These are phyloP conservation scores for Pistacia atlantica DNA, from an alignment of 345 rosid genomes.

Conservation along the genomic window DNA sequence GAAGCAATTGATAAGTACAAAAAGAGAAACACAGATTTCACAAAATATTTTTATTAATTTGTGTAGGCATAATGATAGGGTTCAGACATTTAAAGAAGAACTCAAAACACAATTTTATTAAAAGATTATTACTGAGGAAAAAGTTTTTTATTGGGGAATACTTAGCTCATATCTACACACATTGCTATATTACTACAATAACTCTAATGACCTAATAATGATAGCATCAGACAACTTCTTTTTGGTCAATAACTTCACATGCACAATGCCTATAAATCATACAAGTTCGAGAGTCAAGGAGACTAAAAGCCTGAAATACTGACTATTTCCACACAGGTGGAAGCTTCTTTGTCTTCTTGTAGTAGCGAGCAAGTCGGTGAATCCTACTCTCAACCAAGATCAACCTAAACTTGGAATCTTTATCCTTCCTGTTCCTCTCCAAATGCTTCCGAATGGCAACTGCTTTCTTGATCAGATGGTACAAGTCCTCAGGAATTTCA, in stretches of 20 bases:
- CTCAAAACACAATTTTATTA: neutral
- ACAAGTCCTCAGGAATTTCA: conserved; percentile 88
- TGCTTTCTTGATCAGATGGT: conserved; percentile 90
- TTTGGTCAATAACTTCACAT: too few relatives aligned
- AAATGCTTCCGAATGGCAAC: conserved; percentile 93
- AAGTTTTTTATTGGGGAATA: neutral
- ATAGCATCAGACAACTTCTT: neutral
- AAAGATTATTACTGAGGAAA: neutral
- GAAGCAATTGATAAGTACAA: neutral
- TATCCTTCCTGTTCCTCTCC: conserved; percentile 97
- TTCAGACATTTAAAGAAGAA: neutral
- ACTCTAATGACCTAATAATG: too few relatives aligned
- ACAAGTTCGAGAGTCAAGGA: neutral
- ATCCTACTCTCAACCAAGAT: conserved; percentile 94
- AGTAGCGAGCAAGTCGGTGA: conserved; percentile 91
- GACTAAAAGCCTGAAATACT: conserved; percentile 21
- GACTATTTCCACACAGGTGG: conserved; percentile 95
- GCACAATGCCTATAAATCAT: neutral
- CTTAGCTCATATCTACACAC: neutral
- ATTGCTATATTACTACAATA: neutral
- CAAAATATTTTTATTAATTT: neutral
- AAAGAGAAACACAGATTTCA: neutral
- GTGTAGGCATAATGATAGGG: neutral
- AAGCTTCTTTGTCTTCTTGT: conserved; percentile 96
- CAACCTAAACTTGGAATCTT: conserved; percentile 88